A percentile compares a stretch with the other conserved stretches of the same genome.
Conservation (phyloP, 257 asterid species). For the Solanum lycopersicoides region DNA sequence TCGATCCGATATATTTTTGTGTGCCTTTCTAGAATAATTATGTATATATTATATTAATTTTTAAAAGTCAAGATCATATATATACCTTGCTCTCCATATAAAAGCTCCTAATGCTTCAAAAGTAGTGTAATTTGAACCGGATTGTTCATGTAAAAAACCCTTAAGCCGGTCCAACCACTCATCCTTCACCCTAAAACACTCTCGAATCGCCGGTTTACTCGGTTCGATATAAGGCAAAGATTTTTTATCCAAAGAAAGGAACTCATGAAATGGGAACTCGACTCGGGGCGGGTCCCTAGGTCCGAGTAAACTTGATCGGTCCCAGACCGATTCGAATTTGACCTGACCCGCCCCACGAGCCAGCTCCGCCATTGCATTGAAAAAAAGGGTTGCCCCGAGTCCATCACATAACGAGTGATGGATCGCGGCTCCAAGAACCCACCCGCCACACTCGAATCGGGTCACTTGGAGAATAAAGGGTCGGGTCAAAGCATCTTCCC, state of each 20-base stretch:
- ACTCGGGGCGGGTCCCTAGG: constrained; percentile 30
- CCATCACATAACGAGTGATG: constrained; percentile 68
- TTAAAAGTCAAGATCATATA: neutral
- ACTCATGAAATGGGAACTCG: constrained; percentile 26
- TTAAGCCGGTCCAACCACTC: constrained; percentile 45
- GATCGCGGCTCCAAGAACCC: constrained; percentile 46
- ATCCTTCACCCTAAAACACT: constrained; percentile 30
- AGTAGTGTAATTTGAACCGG: constrained; percentile 43
- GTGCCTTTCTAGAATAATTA: neutral
- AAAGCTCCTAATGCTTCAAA: constrained; percentile 64
- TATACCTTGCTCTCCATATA: constrained; percentile 59
- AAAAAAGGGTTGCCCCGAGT: constrained; percentile 46
- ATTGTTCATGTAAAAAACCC: constrained; percentile 16
- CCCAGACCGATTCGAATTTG: constrained; percentile 40
- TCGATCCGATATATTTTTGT: neutral
- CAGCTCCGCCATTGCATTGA: constrained; percentile 43
- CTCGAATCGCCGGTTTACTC: constrained; percentile 21
- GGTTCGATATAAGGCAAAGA: constrained; percentile 17
- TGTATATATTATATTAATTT: neutral
- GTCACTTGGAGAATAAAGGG: constrained; percentile 54
- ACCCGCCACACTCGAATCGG: constrained; percentile 57
- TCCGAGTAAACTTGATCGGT: constrained; percentile 29
- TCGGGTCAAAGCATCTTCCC: constrained; percentile 7
- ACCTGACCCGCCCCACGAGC: constrained; percentile 30
- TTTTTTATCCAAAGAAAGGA: constrained; percentile 28